Evolutionary conservation across 441 rosid genomes (phyloP).

Genomic region (Populus hybrid): DNA sequence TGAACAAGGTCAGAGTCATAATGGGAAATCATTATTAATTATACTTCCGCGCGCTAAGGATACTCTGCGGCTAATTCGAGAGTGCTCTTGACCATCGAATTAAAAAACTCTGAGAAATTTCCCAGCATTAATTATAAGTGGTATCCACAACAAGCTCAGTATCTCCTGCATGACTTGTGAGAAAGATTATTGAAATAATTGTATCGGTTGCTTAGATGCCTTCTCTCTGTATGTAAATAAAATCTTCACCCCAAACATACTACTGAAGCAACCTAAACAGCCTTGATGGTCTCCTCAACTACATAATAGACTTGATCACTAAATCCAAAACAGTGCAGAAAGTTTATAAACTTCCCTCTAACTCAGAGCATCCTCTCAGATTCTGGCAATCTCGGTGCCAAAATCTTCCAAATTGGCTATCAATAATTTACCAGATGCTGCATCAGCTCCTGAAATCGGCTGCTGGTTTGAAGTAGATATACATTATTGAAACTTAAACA

Average conservation of each 20-base stretch:
- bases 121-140: neutral
- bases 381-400: neutral
- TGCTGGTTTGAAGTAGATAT: neutral
- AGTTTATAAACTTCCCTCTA: neutral
- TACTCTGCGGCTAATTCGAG: neutral
- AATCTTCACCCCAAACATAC: neutral
- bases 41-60: neutral
- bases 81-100: no score
- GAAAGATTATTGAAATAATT: neutral
- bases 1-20: neutral
- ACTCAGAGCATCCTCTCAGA: neutral
- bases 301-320: neutral
- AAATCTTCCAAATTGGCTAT: neutral
- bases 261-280: neutral
- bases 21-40: neutral
- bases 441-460: neutral
- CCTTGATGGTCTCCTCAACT: neutral
- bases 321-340: neutral
- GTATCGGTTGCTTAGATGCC: neutral
- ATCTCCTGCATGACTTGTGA: neutral
- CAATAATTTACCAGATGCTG: neutral
- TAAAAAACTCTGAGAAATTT: no score
- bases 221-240: neutral
- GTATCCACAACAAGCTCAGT: neutral
- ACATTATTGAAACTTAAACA: constrained; percentile 1